Conservation (phyloP, 208 protist genomes). For the Trypanosoma mega region DNA sequence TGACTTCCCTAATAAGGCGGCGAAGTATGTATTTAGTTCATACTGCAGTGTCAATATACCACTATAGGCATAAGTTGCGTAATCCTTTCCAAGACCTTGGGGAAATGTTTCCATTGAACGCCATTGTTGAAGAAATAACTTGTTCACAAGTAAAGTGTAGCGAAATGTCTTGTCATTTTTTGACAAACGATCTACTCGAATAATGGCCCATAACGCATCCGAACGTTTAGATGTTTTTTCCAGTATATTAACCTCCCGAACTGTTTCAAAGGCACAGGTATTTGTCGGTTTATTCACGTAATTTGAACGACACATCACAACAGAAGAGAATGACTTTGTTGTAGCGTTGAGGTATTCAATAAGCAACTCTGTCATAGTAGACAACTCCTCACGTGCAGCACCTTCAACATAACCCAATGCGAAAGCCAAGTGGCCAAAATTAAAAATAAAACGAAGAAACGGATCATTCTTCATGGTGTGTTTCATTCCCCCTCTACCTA, state of each 20-base stretch:
- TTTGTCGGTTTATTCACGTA: neutral
- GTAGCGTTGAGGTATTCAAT: constrained; percentile 23
- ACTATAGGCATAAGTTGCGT: constrained; percentile 22
- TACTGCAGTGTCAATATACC: constrained; percentile 26
- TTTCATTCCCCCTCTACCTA: constrained; percentile 20
- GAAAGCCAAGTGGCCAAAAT: constrained; percentile 19
- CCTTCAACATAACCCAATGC: neutral
- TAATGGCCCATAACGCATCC: constrained; percentile 18
- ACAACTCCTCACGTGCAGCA: neutral
- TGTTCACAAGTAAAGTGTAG: constrained; percentile 21
- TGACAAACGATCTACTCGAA: constrained; percentile 12
- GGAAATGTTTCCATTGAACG: constrained; percentile 15
- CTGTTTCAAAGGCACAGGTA: constrained; percentile 20
- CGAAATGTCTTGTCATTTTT: constrained; percentile 1
- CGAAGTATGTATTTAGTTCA: constrained; percentile 26
- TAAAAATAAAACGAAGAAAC: constrained; percentile 19
- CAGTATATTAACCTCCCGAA: neutral
- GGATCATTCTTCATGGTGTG: constrained; percentile 8
- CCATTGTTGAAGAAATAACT: neutral
- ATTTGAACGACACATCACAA: constrained; percentile 8
- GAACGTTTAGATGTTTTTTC: neutral
- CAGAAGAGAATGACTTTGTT: constrained; percentile 9
- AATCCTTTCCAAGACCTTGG: constrained; percentile 24
- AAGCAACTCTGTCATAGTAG: neutral
- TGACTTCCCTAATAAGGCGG: neutral